Conservation (phyloP, 768 basidiomycete species). For the Amanita pseudoporphyria region DNA sequence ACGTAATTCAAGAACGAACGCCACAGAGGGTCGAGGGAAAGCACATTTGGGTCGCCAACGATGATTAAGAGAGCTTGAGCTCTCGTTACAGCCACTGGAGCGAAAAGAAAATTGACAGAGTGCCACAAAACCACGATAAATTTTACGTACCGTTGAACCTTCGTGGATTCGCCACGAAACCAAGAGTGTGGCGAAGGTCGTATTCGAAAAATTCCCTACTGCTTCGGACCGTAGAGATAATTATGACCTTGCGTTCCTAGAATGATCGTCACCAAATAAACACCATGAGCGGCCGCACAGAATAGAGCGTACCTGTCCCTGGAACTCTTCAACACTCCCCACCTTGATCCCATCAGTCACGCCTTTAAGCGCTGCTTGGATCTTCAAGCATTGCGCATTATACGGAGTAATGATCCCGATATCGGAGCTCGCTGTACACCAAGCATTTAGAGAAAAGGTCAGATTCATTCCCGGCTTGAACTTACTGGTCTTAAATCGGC, state of each 20-base stretch:
- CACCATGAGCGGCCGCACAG: slow-evolving; percentile 24
- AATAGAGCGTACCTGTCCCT: slow-evolving; percentile 42
- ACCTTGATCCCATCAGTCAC: slow-evolving; percentile 40
- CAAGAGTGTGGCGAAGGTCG: slow-evolving; percentile 45
- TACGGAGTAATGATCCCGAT: slow-evolving; percentile 59
- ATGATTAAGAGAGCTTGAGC: slow-evolving; percentile 52
- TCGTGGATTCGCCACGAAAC: slow-evolving; percentile 48
- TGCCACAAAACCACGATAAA: not conserved
- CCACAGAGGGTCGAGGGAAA: slow-evolving; percentile 58
- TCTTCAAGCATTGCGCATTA: slow-evolving; percentile 45
- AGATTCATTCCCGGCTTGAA: not conserved
- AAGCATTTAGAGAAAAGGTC: not conserved
- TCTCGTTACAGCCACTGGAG: slow-evolving; percentile 49
- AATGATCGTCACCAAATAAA: slow-evolving; percentile 15
- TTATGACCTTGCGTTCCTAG: slow-evolving; percentile 46
- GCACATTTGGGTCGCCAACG: slow-evolving; percentile 47
- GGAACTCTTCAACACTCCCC: slow-evolving; percentile 59
- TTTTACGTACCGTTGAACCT: slow-evolving; percentile 45
- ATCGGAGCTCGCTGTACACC: slow-evolving; percentile 32
- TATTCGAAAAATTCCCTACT: slow-evolving; percentile 43
- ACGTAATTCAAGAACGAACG: slow-evolving; percentile 50
- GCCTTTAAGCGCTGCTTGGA: slow-evolving; percentile 27
- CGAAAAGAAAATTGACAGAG: not conserved
- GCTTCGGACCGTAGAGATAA: slow-evolving; percentile 51
- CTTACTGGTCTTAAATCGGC: slow-evolving; percentile 32